Conservation (phyloP, 257 asterid species). For the Solanum okadae region DNA sequence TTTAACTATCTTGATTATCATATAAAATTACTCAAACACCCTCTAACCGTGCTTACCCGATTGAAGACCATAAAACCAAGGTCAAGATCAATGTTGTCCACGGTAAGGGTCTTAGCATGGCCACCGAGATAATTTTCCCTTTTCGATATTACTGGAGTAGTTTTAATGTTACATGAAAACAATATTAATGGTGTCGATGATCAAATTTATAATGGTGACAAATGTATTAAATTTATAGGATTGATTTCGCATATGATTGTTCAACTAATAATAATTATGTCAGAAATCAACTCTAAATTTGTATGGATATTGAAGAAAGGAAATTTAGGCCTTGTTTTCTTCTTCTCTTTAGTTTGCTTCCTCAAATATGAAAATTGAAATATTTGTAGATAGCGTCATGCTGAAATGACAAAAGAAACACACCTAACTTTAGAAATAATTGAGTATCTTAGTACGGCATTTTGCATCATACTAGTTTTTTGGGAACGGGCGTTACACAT, state of each 20-base stretch:
- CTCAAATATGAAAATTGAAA: no score
- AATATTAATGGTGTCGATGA: neutral
- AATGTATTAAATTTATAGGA: neutral
- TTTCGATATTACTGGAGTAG: neutral
- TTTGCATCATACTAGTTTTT: no score
- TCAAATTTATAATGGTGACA: neutral
- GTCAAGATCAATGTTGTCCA: slow-evolving; percentile 26
- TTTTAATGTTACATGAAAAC: neutral
- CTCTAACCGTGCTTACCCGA: slow-evolving; percentile 20
- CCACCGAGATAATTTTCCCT: slow-evolving; percentile 41
- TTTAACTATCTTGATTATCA: neutral
- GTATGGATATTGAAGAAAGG: neutral
- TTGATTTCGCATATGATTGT: neutral
- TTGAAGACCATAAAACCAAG: slow-evolving; percentile 77
- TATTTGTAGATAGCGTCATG: no score
- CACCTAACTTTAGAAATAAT: no score
- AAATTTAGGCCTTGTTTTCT: no score
- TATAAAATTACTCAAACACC: neutral
- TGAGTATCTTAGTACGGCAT: no score
- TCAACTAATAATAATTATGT: neutral
- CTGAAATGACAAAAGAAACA: no score
- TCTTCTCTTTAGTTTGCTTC: no score
- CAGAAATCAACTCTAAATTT: neutral
- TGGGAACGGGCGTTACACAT: no score
- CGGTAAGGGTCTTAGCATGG: neutral